Percentiles rank a stretch among this genome's conserved stretches.
phyloP scores from a whole-genome alignment of 2,329 filamentous ascomycete genomes.

The Ceratocystis ficicola region DNA sequence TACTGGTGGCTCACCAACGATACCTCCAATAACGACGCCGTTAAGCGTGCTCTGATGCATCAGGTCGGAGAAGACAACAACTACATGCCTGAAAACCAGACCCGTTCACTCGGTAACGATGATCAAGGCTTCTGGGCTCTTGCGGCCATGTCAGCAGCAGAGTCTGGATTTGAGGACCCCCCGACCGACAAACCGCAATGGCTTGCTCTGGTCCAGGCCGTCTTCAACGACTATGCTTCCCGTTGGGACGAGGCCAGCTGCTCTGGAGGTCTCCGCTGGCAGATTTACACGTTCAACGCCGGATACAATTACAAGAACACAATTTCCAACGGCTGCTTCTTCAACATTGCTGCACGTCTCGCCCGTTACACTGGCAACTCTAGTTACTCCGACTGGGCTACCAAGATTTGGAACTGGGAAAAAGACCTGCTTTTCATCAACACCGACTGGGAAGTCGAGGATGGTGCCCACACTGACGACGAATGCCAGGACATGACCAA shows the following conservation, averaged over 20 bases:
- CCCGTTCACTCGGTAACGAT: conserved; percentile 52
- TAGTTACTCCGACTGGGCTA: conserved; percentile 67
- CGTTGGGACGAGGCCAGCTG: conserved; percentile 58
- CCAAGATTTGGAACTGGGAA: conserved; percentile 57
- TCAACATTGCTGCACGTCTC: conserved; percentile 57
- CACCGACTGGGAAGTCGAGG: conserved; percentile 43
- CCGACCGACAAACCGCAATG: conserved; percentile 52
- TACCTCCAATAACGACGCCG: conserved; percentile 48
- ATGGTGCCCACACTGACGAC: conserved; percentile 33
- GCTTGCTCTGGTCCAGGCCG: conserved; percentile 65
- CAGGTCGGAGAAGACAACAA: conserved; percentile 48
- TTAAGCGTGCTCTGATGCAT: conserved; percentile 46
- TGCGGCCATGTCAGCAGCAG: conserved; percentile 65
- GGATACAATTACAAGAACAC: conserved; percentile 59
- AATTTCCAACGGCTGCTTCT: conserved; percentile 58
- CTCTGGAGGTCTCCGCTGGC: conserved; percentile 69
- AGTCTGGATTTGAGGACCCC: conserved; percentile 62
- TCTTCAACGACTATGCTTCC: conserved; percentile 63
- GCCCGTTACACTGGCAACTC: conserved; percentile 66
- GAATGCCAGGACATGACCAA: conserved; percentile 43
- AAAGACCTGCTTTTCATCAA: conserved; percentile 44
- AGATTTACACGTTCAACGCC: conserved; percentile 66
- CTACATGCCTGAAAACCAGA: conserved; percentile 57
- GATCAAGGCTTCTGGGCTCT: conserved; percentile 81
- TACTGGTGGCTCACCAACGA: conserved; percentile 63